A percentile compares a stretch with the other conserved stretches of the same genome.
Evolutionary conservation across 441 rosid species (phyloP).

Genomic region (Euphorbia corollata): DNA sequence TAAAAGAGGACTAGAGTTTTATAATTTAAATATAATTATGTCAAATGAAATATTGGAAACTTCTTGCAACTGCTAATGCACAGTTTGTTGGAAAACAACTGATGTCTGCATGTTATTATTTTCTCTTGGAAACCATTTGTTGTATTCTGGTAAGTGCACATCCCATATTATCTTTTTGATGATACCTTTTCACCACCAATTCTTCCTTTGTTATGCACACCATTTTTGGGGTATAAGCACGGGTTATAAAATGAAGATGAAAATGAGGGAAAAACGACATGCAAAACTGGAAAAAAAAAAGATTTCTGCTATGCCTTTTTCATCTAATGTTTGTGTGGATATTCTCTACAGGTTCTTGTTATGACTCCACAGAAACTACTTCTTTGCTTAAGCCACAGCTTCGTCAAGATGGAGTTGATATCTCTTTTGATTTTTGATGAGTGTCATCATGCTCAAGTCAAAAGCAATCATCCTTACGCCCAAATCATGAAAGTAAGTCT

Average conservation of each 20-base stretch:
- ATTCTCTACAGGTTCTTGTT: constrained; percentile 69
- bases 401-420: constrained; percentile 80
- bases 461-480: constrained; percentile 84
- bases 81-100: background rate
- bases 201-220: background rate
- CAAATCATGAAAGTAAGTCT: constrained; percentile 73
- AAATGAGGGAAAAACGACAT: background rate
- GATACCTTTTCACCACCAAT: background rate
- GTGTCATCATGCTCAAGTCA: constrained; percentile 91
- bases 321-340: background rate
- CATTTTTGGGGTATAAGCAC: background rate
- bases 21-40: background rate
- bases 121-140: background rate
- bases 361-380: constrained; percentile 87
- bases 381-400: constrained; percentile 68
- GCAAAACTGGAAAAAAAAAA: too few relatives aligned
- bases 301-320: too few relatives aligned
- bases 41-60: background rate
- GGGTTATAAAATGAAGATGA: background rate
- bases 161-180: background rate
- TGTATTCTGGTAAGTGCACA: background rate
- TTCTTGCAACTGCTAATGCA: background rate
- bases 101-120: background rate
- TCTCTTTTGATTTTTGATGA: constrained; percentile 88
- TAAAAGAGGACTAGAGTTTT: background rate